Conservation (phyloP, 495 filamentous ascomycete genomes). For the Haplographium delicatum region DNA sequence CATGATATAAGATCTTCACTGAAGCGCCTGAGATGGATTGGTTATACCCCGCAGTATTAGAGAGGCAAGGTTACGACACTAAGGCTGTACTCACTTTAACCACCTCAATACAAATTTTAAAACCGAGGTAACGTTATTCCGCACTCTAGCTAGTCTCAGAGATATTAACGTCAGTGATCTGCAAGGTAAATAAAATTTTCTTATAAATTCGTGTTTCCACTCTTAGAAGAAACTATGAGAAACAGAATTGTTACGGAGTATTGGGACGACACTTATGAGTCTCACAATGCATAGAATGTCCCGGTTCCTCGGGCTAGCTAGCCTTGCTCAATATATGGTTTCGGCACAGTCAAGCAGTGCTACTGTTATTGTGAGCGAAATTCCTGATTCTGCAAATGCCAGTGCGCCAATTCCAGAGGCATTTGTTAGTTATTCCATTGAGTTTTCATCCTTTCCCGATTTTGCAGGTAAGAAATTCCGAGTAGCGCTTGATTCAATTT, state of each 20-base stretch:
- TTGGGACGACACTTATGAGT: neutral
- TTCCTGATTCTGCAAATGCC: slow-evolving; percentile 26
- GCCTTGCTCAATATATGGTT: neutral
- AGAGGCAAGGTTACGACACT: too few relatives aligned
- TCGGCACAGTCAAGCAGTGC: neutral
- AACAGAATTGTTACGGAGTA: neutral
- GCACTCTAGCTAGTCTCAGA: neutral
- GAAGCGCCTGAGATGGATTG: too few relatives aligned
- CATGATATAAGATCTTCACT: too few relatives aligned
- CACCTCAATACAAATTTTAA: too few relatives aligned
- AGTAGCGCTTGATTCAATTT: neutral
- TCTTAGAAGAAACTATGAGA: too few relatives aligned
- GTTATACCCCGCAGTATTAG: too few relatives aligned
- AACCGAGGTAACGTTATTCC: too few relatives aligned
- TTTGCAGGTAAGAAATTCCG: slow-evolving; percentile 43
- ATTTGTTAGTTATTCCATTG: slow-evolving; percentile 57
- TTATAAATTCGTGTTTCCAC: neutral
- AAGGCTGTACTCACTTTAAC: too few relatives aligned
- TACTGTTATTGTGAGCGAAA: neutral
- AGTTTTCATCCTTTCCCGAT: slow-evolving; percentile 58
- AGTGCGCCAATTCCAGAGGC: slow-evolving; percentile 41
- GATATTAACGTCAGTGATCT: neutral
- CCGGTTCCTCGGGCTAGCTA: neutral
- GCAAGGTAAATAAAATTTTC: neutral
- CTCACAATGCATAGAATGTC: neutral